Percentiles rank a stretch among this genome's conserved stretches.
These are phyloP conservation scores for Boletus vinaceobasis DNA, from an alignment of 768 basidiomycete genomes.

Conservation along the genomic window DNA sequence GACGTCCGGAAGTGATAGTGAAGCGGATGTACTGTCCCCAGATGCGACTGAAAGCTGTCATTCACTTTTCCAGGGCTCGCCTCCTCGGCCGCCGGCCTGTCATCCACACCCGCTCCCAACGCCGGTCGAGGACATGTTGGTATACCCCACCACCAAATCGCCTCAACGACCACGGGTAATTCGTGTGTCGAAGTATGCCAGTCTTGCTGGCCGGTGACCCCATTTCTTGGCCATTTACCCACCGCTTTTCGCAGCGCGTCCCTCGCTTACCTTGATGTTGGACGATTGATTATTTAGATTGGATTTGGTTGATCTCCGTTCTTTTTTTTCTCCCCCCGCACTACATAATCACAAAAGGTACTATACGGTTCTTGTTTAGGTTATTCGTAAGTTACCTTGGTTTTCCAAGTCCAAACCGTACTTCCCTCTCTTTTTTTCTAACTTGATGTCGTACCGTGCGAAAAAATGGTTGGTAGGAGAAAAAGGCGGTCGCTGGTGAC, in stretches of 20 bases:
- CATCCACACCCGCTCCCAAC: constrained; percentile 52
- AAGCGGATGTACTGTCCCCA: constrained; percentile 15
- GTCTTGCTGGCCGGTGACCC: constrained; percentile 30
- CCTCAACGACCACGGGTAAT: constrained; percentile 10
- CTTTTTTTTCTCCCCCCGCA: not conserved
- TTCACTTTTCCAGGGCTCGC: constrained; percentile 11
- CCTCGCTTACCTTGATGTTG: not conserved
- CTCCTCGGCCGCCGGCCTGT: constrained; percentile 9
- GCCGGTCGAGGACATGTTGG: constrained; percentile 51
- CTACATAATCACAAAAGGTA: not conserved
- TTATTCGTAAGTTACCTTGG: constrained; percentile 27
- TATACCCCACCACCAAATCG: constrained; percentile 15
- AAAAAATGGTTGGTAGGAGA: not conserved
- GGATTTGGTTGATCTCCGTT: not conserved
- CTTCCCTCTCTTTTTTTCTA: not conserved
- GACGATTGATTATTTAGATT: not conserved
- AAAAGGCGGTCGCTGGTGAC: not conserved
- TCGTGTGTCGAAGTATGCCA: constrained; percentile 29
- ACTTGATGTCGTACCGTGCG: constrained; percentile 10
- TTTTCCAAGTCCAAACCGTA: not conserved
- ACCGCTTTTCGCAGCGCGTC: not conserved
- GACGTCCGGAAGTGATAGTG: constrained; percentile 24
- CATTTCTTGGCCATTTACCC: not conserved
- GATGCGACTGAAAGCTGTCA: constrained; percentile 20
- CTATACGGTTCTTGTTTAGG: constrained; percentile 12